Evolutionary conservation across 192 early-diverging fungal species (phyloP).

Genomic region (Rhizophagus clarus): DNA sequence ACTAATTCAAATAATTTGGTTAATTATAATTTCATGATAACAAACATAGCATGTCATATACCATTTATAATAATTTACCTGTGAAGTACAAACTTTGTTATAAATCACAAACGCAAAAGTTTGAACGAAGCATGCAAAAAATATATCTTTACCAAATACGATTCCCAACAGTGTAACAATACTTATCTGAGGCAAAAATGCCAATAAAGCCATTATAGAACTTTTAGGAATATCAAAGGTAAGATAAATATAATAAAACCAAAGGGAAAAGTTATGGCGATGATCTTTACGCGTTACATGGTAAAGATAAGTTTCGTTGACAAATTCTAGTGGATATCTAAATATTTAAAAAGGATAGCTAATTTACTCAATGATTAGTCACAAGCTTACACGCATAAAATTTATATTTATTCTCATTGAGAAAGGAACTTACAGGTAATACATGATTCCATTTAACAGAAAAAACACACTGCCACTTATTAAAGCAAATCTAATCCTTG

Average conservation of each 20-base stretch:
- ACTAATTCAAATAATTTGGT: conserved; percentile 53
- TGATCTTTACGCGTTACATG: conserved; percentile 96
- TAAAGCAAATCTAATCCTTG: conserved; percentile 61
- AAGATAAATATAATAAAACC: conserved; percentile 96
- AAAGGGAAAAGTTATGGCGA: conserved; percentile 97
- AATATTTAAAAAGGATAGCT: neutral
- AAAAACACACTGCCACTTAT: conserved; percentile 67
- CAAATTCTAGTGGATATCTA: conserved; percentile 82
- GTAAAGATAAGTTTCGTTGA: conserved; percentile 92
- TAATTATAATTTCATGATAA: neutral
- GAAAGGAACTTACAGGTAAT: conserved; percentile 53
- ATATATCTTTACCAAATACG: conserved; percentile 77
- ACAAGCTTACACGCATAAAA: neutral
- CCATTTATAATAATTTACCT: conserved; percentile 51
- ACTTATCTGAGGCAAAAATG: conserved; percentile 84
- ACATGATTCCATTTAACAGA: conserved; percentile 68
- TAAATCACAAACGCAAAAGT: conserved; percentile 95
- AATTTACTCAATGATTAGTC: neutral
- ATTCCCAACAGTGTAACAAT: conserved; percentile 69
- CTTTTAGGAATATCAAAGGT: conserved; percentile 55
- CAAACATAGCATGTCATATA: neutral
- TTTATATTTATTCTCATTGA: neutral
- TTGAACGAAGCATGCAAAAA: conserved; percentile 88
- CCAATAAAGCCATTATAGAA: conserved; percentile 61
- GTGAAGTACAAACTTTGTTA: conserved; percentile 97